These are phyloP conservation scores for Aspergillus hortae DNA, from an alignment of 2,329 filamentous ascomycete species.

Conservation along the genomic window DNA sequence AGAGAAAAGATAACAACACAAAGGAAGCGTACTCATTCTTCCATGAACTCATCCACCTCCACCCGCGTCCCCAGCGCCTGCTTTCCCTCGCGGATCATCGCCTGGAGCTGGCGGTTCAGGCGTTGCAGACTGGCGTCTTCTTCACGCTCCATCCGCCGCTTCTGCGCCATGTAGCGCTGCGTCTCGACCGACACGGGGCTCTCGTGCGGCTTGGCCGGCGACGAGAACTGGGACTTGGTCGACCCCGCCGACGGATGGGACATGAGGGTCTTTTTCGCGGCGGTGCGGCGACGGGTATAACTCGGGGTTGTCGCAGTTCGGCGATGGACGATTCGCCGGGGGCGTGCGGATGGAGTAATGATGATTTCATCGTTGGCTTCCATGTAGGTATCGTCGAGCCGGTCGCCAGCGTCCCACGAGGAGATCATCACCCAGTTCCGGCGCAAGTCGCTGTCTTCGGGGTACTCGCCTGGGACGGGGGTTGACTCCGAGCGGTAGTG, in stretches of 20 bases:
- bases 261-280: constrained; percentile 20
- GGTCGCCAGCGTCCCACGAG: constrained; percentile 19
- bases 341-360: constrained; percentile 6
- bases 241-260: constrained; percentile 22
- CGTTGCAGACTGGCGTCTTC: constrained; percentile 74
- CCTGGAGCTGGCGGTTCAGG: constrained; percentile 74
- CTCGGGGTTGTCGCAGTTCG: constrained; percentile 18
- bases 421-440: constrained; percentile 69
- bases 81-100: constrained; percentile 84
- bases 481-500: constrained; percentile 26
- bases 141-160: constrained; percentile 69
- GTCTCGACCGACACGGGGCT: constrained; percentile 55
- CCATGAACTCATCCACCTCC: constrained; percentile 55
- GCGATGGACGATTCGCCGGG: constrained; percentile 9
- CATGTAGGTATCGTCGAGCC: constrained; percentile 11
- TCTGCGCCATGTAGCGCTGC: constrained; percentile 67
- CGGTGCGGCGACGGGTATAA: constrained; percentile 18
- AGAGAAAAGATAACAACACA: constrained; percentile 7
- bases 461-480: constrained; percentile 54
- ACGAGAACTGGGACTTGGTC: constrained; percentile 19
- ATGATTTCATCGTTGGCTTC: constrained; percentile 11
- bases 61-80: constrained; percentile 76
- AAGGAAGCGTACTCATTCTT: constrained; percentile 14
- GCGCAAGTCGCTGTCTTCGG: constrained; percentile 50
- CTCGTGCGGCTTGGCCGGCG: constrained; percentile 27